Percentiles rank a stretch among this genome's conserved stretches.
These are phyloP conservation scores for Nematodospora anomalae DNA, from an alignment of 1,139 yeast genomes.

Conservation along the genomic window DNA sequence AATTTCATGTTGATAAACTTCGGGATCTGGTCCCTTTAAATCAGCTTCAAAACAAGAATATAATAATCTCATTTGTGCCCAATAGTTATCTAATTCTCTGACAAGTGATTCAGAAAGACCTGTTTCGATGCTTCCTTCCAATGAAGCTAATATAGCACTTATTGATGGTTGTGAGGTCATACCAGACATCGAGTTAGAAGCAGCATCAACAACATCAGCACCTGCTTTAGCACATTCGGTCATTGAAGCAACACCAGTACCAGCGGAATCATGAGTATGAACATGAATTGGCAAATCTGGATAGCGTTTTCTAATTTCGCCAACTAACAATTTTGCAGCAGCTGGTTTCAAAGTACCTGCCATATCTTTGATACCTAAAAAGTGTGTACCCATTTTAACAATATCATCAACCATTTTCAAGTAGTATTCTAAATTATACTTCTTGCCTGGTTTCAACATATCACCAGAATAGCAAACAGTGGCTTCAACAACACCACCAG, in stretches of 20 bases:
- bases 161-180: constrained; percentile 98
- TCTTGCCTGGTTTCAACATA: constrained; percentile 92
- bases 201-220: constrained; percentile 97
- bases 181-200: constrained; percentile 96
- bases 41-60: constrained; percentile 98
- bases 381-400: constrained; percentile 93
- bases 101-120: constrained; percentile 68
- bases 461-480: constrained; percentile 99
- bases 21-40: constrained; percentile 99
- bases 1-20: constrained; percentile 95
- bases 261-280: constrained; percentile 99
- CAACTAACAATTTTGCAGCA: constrained; percentile 81
- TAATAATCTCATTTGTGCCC: constrained; percentile 98
- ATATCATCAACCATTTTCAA: constrained; percentile 76
- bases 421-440: constrained; percentile 91
- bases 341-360: constrained; percentile 98
- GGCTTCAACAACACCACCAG: constrained; percentile 98
- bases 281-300: constrained; percentile 97
- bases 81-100: constrained; percentile 84
- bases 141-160: constrained; percentile 86
- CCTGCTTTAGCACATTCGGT: constrained; percentile 93
- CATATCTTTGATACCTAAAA: constrained; percentile 98
- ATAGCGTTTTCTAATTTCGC: constrained; percentile 78
- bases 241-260: constrained; percentile 98
- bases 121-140: constrained; percentile 82